Conservation (phyloP, 805 yeast genomes). For the Pichia pseudocactophila region DNA sequence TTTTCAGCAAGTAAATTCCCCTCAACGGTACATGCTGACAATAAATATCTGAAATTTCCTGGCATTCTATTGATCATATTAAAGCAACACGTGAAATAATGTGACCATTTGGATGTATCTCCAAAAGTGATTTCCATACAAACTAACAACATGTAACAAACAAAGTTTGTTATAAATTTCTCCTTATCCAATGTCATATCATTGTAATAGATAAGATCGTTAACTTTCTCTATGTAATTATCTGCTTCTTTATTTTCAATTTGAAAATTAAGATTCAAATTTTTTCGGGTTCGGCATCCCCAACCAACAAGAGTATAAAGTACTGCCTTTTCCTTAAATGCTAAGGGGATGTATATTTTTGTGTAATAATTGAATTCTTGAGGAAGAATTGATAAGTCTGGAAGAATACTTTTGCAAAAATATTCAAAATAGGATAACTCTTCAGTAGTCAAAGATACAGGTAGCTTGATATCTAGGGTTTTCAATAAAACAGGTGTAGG, state of each 20-base stretch:
- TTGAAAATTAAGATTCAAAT: conserved; percentile 15
- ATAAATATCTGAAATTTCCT: conserved; percentile 22
- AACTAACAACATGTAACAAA: conserved; percentile 24
- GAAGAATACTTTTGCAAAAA: conserved; percentile 37
- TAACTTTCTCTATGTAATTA: conserved; percentile 11
- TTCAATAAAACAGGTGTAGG: conserved; percentile 6
- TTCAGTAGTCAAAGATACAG: conserved; percentile 13
- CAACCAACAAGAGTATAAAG: conserved; percentile 45
- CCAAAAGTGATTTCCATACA: conserved; percentile 28
- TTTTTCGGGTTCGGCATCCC: conserved; percentile 33
- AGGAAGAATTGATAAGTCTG: conserved; percentile 40
- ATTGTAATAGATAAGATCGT: conserved; percentile 8
- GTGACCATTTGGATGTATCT: conserved; percentile 29
- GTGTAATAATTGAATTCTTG: conserved; percentile 40
- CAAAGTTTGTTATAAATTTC: conserved; percentile 21
- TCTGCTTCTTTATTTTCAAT: conserved; percentile 17
- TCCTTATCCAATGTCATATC: conserved; percentile 12
- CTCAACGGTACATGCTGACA: conserved; percentile 25
- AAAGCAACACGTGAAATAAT: conserved; percentile 23
- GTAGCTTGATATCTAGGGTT: conserved; percentile 15
- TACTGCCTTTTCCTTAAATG: conserved; percentile 38
- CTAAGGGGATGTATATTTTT: conserved; percentile 47
- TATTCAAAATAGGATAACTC: conserved; percentile 33
- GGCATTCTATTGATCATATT: conserved; percentile 21
- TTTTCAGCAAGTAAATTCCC: conserved; percentile 29